phyloP scores from a whole-genome alignment of 345 rosid genomes.

The Arabidopsis suecica region DNA sequence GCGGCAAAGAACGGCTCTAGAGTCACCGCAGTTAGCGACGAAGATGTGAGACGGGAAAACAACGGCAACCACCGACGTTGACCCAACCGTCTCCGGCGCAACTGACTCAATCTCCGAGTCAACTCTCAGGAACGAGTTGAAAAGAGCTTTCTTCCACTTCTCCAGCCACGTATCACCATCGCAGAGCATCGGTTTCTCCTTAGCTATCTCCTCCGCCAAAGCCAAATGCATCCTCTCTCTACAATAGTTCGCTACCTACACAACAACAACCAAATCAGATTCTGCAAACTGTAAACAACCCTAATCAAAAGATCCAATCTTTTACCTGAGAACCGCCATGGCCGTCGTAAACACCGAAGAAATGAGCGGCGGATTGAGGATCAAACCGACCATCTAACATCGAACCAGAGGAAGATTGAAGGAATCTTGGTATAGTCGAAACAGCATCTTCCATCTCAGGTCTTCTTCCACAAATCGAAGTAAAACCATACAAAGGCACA shows the following conservation, averaged over 20 bases:
- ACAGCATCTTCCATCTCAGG: conserved; percentile 90
- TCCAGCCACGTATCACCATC: conserved; percentile 66
- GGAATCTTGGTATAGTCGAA: conserved; percentile 56
- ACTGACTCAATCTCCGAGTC: conserved; percentile 64
- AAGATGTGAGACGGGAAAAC: conserved; percentile 64
- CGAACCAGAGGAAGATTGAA: conserved; percentile 49
- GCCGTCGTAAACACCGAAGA: conserved; percentile 85
- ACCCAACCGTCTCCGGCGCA: conserved; percentile 78
- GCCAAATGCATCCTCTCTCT: conserved; percentile 66
- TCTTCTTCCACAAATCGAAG: conserved; percentile 70
- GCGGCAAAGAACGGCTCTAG: conserved; percentile 79
- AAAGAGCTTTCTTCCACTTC: conserved; percentile 63
- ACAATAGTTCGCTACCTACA: conserved; percentile 76
- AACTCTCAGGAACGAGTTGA: conserved; percentile 62
- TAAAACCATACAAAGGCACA: conserved; percentile 64
- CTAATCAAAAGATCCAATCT: not conserved
- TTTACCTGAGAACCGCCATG: conserved; percentile 83
- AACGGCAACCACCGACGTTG: conserved; percentile 78
- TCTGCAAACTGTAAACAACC: not conserved
- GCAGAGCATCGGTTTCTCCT: conserved; percentile 43
- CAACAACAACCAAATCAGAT: conserved; percentile 15
- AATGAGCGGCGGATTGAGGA: conserved; percentile 52
- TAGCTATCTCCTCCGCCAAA: conserved; percentile 66
- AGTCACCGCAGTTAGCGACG: conserved; percentile 88
- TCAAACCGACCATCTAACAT: conserved; percentile 39